Conservation (phyloP, 1,139 yeast species). For the Pichia sp. region DNA sequence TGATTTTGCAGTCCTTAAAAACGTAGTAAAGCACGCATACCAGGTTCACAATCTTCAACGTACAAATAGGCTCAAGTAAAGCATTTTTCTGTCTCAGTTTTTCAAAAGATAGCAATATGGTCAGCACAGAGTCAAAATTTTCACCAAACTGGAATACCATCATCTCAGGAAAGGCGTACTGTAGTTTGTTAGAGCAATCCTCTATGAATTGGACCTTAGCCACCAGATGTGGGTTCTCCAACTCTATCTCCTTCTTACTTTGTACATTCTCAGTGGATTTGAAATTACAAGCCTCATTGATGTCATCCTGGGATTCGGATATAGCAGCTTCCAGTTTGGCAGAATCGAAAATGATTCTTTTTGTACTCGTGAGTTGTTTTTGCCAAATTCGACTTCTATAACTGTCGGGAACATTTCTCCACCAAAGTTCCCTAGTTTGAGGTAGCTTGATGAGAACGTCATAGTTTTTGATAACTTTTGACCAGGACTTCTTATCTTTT, state of each 20-base stretch:
- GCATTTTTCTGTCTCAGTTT: constrained; percentile 11
- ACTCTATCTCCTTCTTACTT: constrained; percentile 11
- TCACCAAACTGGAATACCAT: constrained; percentile 24
- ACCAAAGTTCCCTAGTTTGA: constrained; percentile 48
- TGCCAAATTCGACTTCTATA: constrained; percentile 48
- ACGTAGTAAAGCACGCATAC: constrained; percentile 22
- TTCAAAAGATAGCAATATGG: constrained; percentile 19
- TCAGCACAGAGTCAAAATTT: constrained; percentile 23
- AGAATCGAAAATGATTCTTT: constrained; percentile 13
- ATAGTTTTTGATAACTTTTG: constrained; percentile 35
- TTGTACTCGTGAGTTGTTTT: constrained; percentile 30
- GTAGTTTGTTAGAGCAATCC: constrained; percentile 17
- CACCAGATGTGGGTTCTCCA: constrained; percentile 9
- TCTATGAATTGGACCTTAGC: constrained; percentile 20
- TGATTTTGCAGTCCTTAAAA: constrained; percentile 25
- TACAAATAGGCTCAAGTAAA: constrained; percentile 3
- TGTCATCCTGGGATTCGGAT: constrained; percentile 17
- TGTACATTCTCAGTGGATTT: constrained; percentile 17
- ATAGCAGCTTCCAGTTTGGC: constrained; percentile 15
- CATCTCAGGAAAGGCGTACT: constrained; percentile 23
- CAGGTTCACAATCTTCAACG: constrained; percentile 15
- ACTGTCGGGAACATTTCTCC: constrained; percentile 56
- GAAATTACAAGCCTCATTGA: constrained; percentile 24
- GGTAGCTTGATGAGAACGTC: constrained; percentile 31
- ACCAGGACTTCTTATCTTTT: constrained; percentile 41